Percentiles rank a stretch among this genome's conserved stretches.
Conservation (phyloP, 495 filamentous ascomycete genomes). For the Hyaloscypha bicolor region DNA sequence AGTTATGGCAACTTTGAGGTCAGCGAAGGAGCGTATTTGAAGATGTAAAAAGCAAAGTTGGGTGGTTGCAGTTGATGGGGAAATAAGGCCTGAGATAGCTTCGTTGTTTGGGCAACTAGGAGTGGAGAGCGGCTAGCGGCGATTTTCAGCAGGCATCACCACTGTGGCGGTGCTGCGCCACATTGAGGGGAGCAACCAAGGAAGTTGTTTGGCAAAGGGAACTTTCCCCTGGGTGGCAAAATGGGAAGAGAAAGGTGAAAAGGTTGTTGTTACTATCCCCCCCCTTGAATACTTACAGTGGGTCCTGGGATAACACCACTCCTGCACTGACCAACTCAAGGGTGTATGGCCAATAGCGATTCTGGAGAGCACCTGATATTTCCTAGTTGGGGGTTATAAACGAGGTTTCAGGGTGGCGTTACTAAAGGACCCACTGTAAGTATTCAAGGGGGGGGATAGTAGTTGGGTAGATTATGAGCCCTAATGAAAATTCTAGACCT, state of each 20-base stretch:
- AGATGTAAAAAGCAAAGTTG: not conserved
- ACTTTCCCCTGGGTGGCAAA: not conserved
- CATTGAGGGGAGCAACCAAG: not conserved
- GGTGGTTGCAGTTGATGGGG: not conserved
- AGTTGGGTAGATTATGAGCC: not conserved
- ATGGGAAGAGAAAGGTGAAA: not conserved
- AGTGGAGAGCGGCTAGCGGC: not conserved
- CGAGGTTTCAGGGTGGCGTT: too few species aligned
- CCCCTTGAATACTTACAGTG: too few species aligned
- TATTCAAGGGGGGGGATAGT: too few species aligned
- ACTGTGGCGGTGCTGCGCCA: constrained; percentile 5
- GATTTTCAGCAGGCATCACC: not conserved
- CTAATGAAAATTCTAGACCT: not conserved
- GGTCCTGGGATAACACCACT: too few species aligned
- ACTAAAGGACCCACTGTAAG: too few species aligned
- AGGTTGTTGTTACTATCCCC: too few species aligned
- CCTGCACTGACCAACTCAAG: too few species aligned
- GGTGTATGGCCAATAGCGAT: too few species aligned
- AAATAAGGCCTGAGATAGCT: constrained; percentile 2
- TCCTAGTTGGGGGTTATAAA: too few species aligned
- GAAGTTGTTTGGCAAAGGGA: not conserved
- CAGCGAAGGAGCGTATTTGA: constrained; percentile 5
- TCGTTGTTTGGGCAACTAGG: constrained; percentile 6
- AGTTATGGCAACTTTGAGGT: not conserved
- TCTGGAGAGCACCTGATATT: too few species aligned